Base-by-base conservation (phyloP, 169 alveolate species). In the Babesia ovis region DNA sequence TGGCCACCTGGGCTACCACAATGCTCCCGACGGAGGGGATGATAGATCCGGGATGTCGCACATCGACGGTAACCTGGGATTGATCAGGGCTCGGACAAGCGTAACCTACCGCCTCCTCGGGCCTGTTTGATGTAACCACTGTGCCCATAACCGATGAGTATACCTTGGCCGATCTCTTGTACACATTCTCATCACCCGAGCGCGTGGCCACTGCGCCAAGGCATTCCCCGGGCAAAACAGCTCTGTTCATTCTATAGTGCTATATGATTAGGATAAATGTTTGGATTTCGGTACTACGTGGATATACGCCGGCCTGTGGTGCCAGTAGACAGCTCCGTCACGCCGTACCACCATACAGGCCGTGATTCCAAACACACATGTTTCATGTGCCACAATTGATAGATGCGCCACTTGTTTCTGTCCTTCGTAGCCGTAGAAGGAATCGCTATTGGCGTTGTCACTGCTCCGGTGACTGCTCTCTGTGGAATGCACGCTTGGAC, bases 1-100 rank as follows among this genome's bases (percentile, higher is more conserved):
- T 45, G 25, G 64, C 4, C 8, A 81, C 60, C 73, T 72, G 89
- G 0, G 84, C 89, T n/a, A 71, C 11, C 0, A 72, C 89, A 34
- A 62, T 34, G 57, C 85, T 71, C 37, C 89, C 89, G 39, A 79
- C 76, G 60, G 53, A 22, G 16, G 86, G 86, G n/a, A 23, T 29
- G 27, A 34, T 45, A n/a, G 42, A 18, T 9, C 45, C 62, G 53
- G 34, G 18, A 22, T 23, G 29, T 4, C 32, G 46, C 46, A 64
- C 34, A 6, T 32, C 53, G 1, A 50, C 32, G 22, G 60, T n/a
- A n/a, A 25, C 37, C 70, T 60, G 27, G 32, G 29, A 37, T 0
- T 14, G 2, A 41, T 42, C 18, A 41, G 42, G 11, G 41, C 5
- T 5, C 9, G 5, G 12, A 55, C 64, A 55, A n/a, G n/a, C 5